A percentile compares a stretch with the other conserved stretches of the same genome.
Evolutionary conservation across 2,329 filamentous ascomycete species (phyloP).

Genomic region (Hypoxylon sp.): DNA sequence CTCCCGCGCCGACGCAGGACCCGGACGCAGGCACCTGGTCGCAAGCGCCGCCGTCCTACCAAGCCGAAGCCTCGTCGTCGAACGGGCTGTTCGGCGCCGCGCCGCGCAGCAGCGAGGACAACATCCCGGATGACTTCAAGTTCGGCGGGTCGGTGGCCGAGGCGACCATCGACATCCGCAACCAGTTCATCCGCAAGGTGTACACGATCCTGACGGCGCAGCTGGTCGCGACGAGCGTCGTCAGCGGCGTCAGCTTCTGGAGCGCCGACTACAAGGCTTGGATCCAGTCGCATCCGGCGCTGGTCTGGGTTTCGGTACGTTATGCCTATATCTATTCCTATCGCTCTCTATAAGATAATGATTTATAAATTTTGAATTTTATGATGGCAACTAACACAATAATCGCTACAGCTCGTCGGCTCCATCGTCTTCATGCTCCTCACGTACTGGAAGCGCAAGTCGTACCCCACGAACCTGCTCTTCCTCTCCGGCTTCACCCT

Average conservation of each 20-base stretch:
- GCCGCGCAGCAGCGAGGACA: constrained; percentile 86
- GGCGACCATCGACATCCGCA: constrained; percentile 93
- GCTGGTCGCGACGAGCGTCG: constrained; percentile 83
- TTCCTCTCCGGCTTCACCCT: constrained; percentile 93
- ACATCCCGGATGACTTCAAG: constrained; percentile 98
- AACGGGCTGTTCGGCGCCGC: constrained; percentile 73
- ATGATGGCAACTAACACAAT: constrained; percentile 23
- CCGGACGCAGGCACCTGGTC: constrained; percentile 77
- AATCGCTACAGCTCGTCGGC: constrained; percentile 74
- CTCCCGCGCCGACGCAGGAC: constrained; percentile 86
- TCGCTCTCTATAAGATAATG: not conserved
- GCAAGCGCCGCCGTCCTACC: constrained; percentile 87
- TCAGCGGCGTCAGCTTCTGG: constrained; percentile 90
- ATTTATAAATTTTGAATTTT: constrained; percentile 15
- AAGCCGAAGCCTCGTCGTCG: constrained; percentile 61
- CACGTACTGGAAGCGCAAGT: constrained; percentile 96
- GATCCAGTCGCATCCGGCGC: constrained; percentile 86
- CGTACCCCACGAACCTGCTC: constrained; percentile 92
- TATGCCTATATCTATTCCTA: not conserved
- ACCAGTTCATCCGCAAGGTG: constrained; percentile 97
- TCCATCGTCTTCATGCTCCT: constrained; percentile 87
- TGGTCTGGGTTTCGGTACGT: constrained; percentile 86
- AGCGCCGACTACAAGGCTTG: constrained; percentile 83
- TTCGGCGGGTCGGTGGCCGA: constrained; percentile 95
- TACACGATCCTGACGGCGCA: constrained; percentile 98